phyloP scores from a whole-genome alignment of 352 stramenopile species.

The Elongisporangium senticosum region DNA sequence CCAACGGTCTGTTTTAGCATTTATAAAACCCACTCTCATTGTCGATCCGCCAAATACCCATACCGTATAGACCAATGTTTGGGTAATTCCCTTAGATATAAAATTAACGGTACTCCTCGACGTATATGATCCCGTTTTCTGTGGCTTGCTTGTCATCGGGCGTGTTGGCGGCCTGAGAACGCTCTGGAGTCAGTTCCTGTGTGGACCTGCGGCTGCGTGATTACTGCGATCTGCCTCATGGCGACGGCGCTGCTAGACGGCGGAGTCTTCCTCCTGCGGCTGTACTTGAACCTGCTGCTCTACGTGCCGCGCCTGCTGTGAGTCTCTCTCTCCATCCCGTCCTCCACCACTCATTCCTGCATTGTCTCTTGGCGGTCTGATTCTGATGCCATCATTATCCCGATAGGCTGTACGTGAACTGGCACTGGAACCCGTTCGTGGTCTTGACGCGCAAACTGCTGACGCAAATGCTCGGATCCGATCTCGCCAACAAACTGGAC shows the following conservation, averaged over 20 bases:
- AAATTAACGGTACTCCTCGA: not conserved
- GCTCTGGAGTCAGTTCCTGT: not conserved
- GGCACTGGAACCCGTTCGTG: slow-evolving; percentile 63
- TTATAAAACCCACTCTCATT: not conserved
- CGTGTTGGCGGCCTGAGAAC: not conserved
- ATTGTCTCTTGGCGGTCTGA: slow-evolving; percentile 5
- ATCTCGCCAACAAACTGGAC: slow-evolving; percentile 3
- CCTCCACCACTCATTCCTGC: slow-evolving; percentile 17
- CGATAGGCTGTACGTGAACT: slow-evolving; percentile 46
- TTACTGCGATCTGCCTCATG: slow-evolving; percentile 5
- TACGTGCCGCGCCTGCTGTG: slow-evolving; percentile 66
- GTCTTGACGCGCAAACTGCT: slow-evolving; percentile 37
- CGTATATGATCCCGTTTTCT: not conserved
- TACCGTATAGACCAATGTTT: not conserved
- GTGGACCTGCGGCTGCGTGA: not conserved
- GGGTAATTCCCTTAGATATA: not conserved
- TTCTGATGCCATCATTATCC: slow-evolving; percentile 6
- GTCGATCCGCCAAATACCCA: not conserved
- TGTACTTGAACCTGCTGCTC: slow-evolving; percentile 57
- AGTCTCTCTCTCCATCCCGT: slow-evolving; percentile 8
- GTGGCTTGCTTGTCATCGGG: not conserved
- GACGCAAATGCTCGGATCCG: slow-evolving; percentile 13
- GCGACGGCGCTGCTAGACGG: slow-evolving; percentile 19
- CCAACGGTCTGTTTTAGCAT: not conserved
- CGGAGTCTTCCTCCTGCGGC: slow-evolving; percentile 44